Evolutionary conservation across 2,329 filamentous ascomycete genomes (phyloP).

Genomic region (Ophiostoma ulmi): DNA sequence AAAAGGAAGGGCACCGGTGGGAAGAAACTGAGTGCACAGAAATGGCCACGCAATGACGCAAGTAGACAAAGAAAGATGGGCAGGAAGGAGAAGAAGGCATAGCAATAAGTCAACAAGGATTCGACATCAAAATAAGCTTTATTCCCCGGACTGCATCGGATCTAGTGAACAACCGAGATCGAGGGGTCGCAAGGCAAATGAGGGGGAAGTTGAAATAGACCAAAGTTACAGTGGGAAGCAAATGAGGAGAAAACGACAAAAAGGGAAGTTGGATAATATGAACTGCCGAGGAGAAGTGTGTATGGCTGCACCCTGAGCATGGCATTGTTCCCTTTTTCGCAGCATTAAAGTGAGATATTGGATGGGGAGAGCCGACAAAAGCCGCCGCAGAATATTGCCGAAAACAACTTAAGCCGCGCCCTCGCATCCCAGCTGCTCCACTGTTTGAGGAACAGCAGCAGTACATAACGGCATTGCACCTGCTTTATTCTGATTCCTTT

Average conservation of each 20-base stretch:
- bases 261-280: neutral
- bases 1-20: neutral
- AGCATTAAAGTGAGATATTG: neutral
- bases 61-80: neutral
- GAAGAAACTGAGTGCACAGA: neutral
- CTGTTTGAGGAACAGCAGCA: neutral
- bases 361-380: slow-evolving; percentile 16
- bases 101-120: neutral
- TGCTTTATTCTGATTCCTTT: neutral
- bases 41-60: neutral
- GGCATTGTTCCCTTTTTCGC: neutral
- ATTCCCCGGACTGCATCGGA: neutral
- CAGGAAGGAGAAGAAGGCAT: neutral
- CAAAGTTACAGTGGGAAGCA: neutral
- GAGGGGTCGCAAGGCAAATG: neutral
- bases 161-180: slow-evolving; percentile 2
- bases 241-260: neutral
- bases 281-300: neutral
- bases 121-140: neutral
- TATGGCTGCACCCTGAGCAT: neutral
- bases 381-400: slow-evolving; percentile 16
- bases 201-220: neutral
- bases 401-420: neutral
- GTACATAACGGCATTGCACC: neutral
- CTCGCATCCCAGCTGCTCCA: neutral